Evolutionary conservation across 2,329 filamentous ascomycete species (phyloP), one percentile per base, ranked within the genome.

Genomic region (Pezicula carpinea): DNA sequence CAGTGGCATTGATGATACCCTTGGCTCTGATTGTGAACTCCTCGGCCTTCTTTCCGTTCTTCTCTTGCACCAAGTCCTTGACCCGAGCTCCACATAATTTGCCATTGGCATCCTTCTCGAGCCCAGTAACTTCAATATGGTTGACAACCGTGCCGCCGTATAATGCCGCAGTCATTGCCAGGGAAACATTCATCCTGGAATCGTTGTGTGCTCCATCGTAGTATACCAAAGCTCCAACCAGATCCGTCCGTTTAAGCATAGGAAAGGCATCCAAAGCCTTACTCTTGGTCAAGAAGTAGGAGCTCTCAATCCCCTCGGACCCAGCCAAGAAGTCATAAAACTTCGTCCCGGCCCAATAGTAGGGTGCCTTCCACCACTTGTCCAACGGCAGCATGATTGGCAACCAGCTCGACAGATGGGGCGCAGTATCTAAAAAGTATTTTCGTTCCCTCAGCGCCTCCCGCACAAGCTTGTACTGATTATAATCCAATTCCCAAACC

Each of bases 191-290:
- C 89, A 95, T 95, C 42, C 89, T 81, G 17, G 89, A 93, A 66
- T 95, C 89, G 62, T 95, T 95, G 69, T 95, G 89, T 23, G 87
- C 88, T 58, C 89, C 89, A 69, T 95, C 89, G 64, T 95, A 95
- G 73, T 95, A 95, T 19, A 95, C 89, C 60, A 95, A 71, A 48
- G 89, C 88, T 51, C 89, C 89, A 38, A 90, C 79, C 13, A 95
- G 72, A 54, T 85, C 82, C 35, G 87, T 83, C 62, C 82, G 85
- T 70, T 89, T 91, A 55, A 95, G 69, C 89, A 95, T 93, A 6
- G 89, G 89, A 63, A 95, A 95, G 2, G 86, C 86, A 64, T 92
- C 88, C 53, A 95, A 73, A 7, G 89, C 88, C 69, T 92, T 92
- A 65, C 85, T 91, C 66, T 84, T 85, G 19, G 88, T 91, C 61